A percentile compares a stretch with the other conserved stretches of the same genome.
These are phyloP conservation scores for Pseudozyma thailandica DNA, from an alignment of 1,284 basidiomycete genomes.

Conservation along the genomic window DNA sequence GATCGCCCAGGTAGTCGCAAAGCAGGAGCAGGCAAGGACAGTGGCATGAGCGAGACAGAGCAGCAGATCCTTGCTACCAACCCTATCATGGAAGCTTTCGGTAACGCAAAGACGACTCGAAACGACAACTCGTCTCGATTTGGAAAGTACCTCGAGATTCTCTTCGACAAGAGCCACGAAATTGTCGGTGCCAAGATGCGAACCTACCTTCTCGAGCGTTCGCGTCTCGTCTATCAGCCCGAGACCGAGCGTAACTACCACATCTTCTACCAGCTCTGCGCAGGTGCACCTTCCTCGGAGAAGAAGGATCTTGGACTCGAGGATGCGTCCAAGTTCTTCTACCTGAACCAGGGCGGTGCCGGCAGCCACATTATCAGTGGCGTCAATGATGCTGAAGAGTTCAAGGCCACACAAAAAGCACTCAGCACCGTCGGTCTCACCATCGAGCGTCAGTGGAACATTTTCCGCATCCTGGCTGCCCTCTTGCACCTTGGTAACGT, in stretches of 20 bases:
- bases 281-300: conserved; percentile 93
- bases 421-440: conserved; percentile 96
- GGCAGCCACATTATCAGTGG: conserved; percentile 83
- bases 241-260: conserved; percentile 94
- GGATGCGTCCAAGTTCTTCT: conserved; percentile 85
- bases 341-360: conserved; percentile 91
- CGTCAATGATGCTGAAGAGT: conserved; percentile 95
- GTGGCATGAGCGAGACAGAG: conserved; percentile 89
- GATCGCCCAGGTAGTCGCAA: conserved; percentile 69
- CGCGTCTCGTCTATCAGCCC: conserved; percentile 96
- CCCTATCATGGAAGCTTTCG: conserved; percentile 98
- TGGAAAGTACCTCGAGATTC: conserved; percentile 99
- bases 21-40: conserved; percentile 71
- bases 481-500: conserved; percentile 96
- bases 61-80: conserved; percentile 97
- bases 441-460: conserved; percentile 96
- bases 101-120: conserved; percentile 98
- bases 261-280: conserved; percentile 99
- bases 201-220: conserved; percentile 96
- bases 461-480: conserved; percentile 92
- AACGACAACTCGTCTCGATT: conserved; percentile 99
- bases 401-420: conserved; percentile 90
- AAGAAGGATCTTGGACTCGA: conserved; percentile 93
- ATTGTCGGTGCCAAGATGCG: conserved; percentile 98
- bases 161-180: conserved; percentile 92